Percentiles rank a stretch among this genome's conserved stretches.
Conservation (phyloP, 2,329 filamentous ascomycete genomes). For the Graphilbum ipis-grandicollis region DNA sequence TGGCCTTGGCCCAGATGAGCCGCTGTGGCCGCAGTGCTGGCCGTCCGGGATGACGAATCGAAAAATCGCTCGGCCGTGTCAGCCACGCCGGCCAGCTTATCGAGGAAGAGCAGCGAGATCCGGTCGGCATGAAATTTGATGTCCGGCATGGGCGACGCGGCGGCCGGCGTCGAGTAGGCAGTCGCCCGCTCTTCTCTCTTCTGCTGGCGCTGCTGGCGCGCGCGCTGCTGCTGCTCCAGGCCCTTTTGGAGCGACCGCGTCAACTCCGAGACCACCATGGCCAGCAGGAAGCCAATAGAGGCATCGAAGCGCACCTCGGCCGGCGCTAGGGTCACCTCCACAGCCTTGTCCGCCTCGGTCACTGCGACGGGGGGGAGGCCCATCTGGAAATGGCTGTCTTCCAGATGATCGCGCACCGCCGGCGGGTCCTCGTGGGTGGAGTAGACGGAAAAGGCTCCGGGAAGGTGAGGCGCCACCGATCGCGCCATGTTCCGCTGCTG, state of each 20-base stretch:
- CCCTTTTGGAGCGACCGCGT: constrained; percentile 12
- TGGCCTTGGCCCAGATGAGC: constrained; percentile 14
- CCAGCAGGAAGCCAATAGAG: constrained; percentile 36
- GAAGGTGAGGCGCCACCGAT: constrained; percentile 32
- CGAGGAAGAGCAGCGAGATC: constrained; percentile 37
- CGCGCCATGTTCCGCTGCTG: constrained; percentile 12
- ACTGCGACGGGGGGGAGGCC: constrained; percentile 2
- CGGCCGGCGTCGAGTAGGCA: background rate
- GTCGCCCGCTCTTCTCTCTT: too few relatives aligned
- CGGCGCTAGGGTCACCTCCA: constrained; percentile 36
- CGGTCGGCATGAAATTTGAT: constrained; percentile 29
- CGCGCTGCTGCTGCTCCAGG: constrained; percentile 2
- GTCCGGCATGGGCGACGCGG: constrained; percentile 14
- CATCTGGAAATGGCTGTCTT: constrained; percentile 4
- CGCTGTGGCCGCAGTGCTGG: constrained; percentile 7
- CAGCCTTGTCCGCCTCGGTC: constrained; percentile 13
- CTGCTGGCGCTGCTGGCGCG: background rate
- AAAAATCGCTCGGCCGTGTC: constrained; percentile 30
- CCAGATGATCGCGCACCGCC: constrained; percentile 5
- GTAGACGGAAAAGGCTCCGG: constrained; percentile 43
- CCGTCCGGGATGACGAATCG: constrained; percentile 19
- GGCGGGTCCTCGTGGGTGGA: constrained; percentile 6
- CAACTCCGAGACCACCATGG: constrained; percentile 31
- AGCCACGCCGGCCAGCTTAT: constrained; percentile 32
- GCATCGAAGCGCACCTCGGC: constrained; percentile 36